Base-by-base conservation (phyloP, 1,284 basidiomycete genomes). In the Exobasidium cylindrosporum region DNA sequence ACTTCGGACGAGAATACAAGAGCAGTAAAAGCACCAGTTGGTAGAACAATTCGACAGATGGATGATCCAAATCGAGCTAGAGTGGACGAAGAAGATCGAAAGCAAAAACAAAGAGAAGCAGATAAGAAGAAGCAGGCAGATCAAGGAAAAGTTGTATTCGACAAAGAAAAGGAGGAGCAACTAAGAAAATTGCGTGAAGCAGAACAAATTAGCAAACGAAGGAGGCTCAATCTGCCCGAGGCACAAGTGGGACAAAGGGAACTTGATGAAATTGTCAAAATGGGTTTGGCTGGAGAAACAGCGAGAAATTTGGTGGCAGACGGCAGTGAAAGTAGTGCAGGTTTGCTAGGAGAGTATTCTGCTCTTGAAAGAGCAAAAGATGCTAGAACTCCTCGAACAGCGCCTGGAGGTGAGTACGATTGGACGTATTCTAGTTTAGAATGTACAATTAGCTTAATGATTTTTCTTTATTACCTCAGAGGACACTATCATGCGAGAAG, bases 181-280 rank as follows among this genome's bases (percentile, higher is more conserved):
- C 95, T 99, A 68, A 91, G 95, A 78, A 94, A 94, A 81, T 84
- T 97, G 67, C 95, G 95, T 79, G 95, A 98, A 80, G 93, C 93
- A 21, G 93, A 97, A 81, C 91, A 91, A 61, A 94, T 98, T 62
- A 89, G 91, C 28, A 87, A 92, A 72, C 83, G 96, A 65, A 83
- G 92, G 70, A 91, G 91, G 80, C 84, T 99, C 53, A 86, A 87
- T 63, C 84, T 98, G 11, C 96, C 96, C 0, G 83, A 84, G 23
- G 92, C 95, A 1, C 95, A 98, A 77, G 96, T 99, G 2, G 91
- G 91, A n/a, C 93, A 99, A 81, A 83, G 85, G 5, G 95, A 99
- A 81, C 82, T 99, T 56, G 96, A 98, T 82, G 93, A 97, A 73
- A 97, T 98, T 72, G 95, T 97, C 73, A 99, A 98, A 84, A 94